Percentiles rank a stretch among this genome's conserved stretches.
Conservation (phyloP, 495 filamentous ascomycete genomes). For the Neurospora sp. region DNA sequence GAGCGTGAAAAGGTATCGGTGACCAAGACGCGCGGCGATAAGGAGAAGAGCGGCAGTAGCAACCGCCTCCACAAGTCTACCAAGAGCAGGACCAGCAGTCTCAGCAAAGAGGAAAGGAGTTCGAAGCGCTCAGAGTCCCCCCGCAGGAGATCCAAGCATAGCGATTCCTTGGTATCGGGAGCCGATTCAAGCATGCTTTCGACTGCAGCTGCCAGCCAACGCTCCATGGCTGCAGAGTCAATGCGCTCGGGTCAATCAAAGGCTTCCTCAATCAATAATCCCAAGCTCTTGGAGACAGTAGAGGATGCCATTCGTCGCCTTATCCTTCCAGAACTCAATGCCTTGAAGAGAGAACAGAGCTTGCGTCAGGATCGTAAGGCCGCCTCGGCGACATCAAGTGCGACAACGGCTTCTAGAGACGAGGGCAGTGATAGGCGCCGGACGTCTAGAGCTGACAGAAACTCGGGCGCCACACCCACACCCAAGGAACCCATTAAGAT, state of each 20-base stretch:
- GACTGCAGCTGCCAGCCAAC: constrained; percentile 58
- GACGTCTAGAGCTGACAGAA: constrained; percentile 22
- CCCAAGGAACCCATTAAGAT: constrained; percentile 28
- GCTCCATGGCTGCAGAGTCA: constrained; percentile 66
- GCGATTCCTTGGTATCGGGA: constrained; percentile 50
- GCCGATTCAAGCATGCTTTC: constrained; percentile 68
- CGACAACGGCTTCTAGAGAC: constrained; percentile 49
- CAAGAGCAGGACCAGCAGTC: constrained; percentile 51
- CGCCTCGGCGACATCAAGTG: constrained; percentile 49
- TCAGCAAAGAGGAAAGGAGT: constrained; percentile 47
- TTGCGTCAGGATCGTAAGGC: constrained; percentile 44
- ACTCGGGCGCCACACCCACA: constrained; percentile 9
- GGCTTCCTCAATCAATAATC: constrained; percentile 82
- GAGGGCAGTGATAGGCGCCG: constrained; percentile 39
- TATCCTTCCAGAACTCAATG: constrained; percentile 84
- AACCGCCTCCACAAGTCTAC: constrained; percentile 43
- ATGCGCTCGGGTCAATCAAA: constrained; percentile 67
- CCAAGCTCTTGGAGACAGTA: constrained; percentile 86
- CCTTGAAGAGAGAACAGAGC: constrained; percentile 80
- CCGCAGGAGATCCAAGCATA: constrained; percentile 51
- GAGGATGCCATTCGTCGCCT: constrained; percentile 91
- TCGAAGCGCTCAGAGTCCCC: constrained; percentile 44
- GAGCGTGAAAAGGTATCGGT: constrained; percentile 5
- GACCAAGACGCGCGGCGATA: constrained; percentile 19
- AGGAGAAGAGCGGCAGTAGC: constrained; percentile 19